These are phyloP conservation scores for Verticillium longisporum DNA, from an alignment of 2,329 filamentous ascomycete species.

Conservation along the genomic window DNA sequence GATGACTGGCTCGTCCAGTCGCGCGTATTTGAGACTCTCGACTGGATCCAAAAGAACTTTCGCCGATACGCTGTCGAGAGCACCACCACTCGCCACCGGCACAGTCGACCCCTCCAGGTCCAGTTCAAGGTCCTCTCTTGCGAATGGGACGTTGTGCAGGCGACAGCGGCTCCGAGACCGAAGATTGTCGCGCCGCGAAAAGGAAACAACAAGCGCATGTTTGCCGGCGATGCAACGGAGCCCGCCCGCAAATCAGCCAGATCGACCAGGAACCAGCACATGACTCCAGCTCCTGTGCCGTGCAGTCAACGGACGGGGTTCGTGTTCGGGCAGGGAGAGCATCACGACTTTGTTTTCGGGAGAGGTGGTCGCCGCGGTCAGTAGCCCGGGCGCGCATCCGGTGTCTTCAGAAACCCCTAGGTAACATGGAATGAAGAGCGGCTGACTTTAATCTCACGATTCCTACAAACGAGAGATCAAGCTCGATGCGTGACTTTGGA, in stretches of 20 bases:
- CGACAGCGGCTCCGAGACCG: background rate
- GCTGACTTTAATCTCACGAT: background rate
- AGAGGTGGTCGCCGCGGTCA: background rate
- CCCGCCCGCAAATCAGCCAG: background rate
- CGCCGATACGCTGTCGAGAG: constrained; percentile 26
- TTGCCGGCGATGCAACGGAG: background rate
- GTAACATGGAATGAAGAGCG: background rate
- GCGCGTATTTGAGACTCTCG: constrained; percentile 24
- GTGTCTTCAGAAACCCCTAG: too few species aligned
- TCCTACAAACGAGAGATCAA: background rate
- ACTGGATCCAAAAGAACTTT: constrained; percentile 31
- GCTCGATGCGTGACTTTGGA: background rate
- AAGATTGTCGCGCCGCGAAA: background rate
- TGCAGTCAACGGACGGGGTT: background rate
- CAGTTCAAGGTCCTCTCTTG: constrained; percentile 34
- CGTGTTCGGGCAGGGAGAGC: background rate
- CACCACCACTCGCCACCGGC: constrained; percentile 17
- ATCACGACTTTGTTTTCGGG: constrained; percentile 1
- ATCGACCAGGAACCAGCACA: background rate
- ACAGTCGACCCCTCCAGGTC: constrained; percentile 26
- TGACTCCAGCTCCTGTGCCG: background rate
- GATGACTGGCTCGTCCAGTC: constrained; percentile 27
- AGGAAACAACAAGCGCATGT: background rate
- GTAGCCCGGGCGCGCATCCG: background rate
- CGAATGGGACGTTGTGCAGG: constrained; percentile 22